Conservation (phyloP, 1,139 yeast genomes). For the Pneumocystis jirovecii region DNA sequence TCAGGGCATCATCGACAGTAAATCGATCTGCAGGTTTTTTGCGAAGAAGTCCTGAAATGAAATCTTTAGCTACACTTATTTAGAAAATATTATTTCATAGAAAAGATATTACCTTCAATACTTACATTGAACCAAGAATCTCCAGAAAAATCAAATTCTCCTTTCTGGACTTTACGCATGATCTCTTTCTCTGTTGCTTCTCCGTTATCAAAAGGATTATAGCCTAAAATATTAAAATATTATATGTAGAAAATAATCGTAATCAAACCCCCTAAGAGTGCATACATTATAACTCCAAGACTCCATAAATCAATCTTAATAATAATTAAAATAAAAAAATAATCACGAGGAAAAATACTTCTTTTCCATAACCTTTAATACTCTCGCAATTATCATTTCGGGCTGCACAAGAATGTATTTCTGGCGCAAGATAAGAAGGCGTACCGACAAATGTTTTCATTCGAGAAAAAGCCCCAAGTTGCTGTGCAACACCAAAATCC, state of each 20-base stretch:
- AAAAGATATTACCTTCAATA: not conserved
- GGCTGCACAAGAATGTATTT: slow-evolving; percentile 2
- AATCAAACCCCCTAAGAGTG: slow-evolving; percentile 27
- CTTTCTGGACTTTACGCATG: slow-evolving; percentile 4
- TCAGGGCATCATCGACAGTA: slow-evolving; percentile 26
- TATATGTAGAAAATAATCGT: not conserved
- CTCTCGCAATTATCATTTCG: slow-evolving; percentile 14
- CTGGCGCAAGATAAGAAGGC: slow-evolving; percentile 10
- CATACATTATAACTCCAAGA: slow-evolving; percentile 43
- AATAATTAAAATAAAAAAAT: not conserved
- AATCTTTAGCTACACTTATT: slow-evolving; percentile 21
- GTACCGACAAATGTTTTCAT: slow-evolving; percentile 47
- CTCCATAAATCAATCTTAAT: slow-evolving; percentile 46
- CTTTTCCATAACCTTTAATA: slow-evolving; percentile 33
- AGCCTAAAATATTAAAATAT: slow-evolving; percentile 3
- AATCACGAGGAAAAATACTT: slow-evolving; percentile 19
- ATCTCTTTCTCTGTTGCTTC: not conserved
- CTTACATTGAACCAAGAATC: slow-evolving; percentile 2
- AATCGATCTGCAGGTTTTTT: slow-evolving; percentile 29
- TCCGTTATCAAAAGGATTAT: slow-evolving; percentile 4
- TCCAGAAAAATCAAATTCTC: not conserved
- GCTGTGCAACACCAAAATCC: slow-evolving; percentile 54
- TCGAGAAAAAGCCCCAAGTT: slow-evolving; percentile 24
- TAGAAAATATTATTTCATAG: not conserved
- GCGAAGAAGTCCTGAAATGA: slow-evolving; percentile 30